Evolutionary conservation across 805 yeast species (phyloP).

Genomic region (Metschnikowia kunwiensis): DNA sequence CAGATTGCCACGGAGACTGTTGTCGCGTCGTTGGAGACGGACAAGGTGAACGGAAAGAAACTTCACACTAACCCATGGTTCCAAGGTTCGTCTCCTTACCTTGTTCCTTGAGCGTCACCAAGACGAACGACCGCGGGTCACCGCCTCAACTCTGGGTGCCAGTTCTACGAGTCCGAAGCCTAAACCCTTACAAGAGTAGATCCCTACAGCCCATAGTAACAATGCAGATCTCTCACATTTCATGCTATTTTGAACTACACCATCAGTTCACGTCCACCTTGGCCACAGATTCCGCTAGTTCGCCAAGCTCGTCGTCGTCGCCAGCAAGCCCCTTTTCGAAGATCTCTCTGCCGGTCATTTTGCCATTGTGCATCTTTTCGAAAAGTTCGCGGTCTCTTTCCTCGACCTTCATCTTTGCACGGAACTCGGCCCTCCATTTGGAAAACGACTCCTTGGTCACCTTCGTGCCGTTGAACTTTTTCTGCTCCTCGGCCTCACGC

Average conservation of each 20-base stretch:
- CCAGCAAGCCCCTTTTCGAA: conserved; percentile 87
- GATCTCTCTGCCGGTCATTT: conserved; percentile 82
- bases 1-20: no score
- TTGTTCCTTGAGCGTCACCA: no score
- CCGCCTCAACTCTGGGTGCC: no score
- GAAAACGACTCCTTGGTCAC: conserved; percentile 76
- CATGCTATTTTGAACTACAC: conserved; percentile 1
- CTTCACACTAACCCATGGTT: no score
- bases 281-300: conserved; percentile 20
- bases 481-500: conserved; percentile 79
- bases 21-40: no score
- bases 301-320: conserved; percentile 43
- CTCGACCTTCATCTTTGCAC: conserved; percentile 71
- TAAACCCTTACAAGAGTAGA: no score
- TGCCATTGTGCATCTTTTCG: conserved; percentile 63
- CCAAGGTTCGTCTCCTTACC: no score
- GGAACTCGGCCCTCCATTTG: conserved; percentile 70
- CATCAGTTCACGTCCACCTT: conserved; percentile 20
- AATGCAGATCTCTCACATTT: no score
- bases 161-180: no score
- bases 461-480: conserved; percentile 85
- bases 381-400: conserved; percentile 52
- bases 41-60: no score
- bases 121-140: no score
- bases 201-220: no score